These are phyloP conservation scores for Pestalotiopsis sp. DNA, from an alignment of 2,329 filamentous ascomycete genomes.

Conservation along the genomic window DNA sequence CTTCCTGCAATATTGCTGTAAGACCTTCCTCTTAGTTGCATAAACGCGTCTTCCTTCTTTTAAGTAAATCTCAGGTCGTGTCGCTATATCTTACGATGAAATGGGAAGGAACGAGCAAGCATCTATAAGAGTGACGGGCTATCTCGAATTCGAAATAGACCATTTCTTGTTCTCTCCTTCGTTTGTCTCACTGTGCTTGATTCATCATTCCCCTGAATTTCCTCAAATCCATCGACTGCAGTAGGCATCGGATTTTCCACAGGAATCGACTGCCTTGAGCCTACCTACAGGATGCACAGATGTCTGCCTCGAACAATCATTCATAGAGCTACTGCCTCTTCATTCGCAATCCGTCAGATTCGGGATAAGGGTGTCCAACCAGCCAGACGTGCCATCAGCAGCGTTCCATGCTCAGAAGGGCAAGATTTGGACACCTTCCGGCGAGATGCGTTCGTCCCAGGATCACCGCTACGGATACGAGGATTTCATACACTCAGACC, in stretches of 20 bases:
- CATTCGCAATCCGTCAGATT: not conserved
- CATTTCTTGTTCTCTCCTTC: not conserved
- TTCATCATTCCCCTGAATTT: not conserved
- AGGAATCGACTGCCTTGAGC: not conserved
- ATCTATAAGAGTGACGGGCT: not conserved
- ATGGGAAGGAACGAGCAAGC: not conserved
- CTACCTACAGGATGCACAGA: not conserved
- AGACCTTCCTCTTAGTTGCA: not conserved
- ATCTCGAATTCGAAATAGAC: not conserved
- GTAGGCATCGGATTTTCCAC: not conserved
- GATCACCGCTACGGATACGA: slow-evolving; percentile 18
- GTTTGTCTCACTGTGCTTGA: not conserved
- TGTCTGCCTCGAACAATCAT: not conserved
- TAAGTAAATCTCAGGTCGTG: not conserved
- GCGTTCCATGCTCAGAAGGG: not conserved
- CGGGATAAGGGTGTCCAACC: rapidly evolving
- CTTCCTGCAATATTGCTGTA: not conserved
- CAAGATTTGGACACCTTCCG: slow-evolving; percentile 23
- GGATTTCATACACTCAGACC: slow-evolving; percentile 22
- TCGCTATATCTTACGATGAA: not conserved
- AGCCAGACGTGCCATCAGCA: not conserved
- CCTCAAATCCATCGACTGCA: no score
- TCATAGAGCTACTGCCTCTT: not conserved
- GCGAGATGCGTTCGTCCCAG: slow-evolving; percentile 20
- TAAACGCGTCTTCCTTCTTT: not conserved